phyloP scores from a whole-genome alignment of 352 stramenopile species.

The Bremia lactucae region DNA sequence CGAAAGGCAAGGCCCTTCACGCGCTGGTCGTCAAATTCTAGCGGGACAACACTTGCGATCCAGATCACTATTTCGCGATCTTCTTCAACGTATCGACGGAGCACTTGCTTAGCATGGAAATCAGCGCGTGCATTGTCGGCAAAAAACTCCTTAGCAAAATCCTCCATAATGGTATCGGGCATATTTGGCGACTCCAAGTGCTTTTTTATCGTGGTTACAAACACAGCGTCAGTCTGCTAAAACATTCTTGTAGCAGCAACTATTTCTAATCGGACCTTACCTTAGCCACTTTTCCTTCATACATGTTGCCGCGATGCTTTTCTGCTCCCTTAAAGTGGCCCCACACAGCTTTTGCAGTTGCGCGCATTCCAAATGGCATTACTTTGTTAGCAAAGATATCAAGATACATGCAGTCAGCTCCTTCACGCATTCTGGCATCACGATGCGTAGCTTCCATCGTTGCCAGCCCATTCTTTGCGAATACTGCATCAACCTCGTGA shows the following conservation, averaged over 20 bases:
- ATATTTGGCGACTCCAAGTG: constrained; percentile 24
- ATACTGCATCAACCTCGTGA: constrained; percentile 26
- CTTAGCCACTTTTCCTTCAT: constrained; percentile 31
- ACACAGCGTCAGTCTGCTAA: constrained; percentile 2
- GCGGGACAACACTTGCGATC: constrained; percentile 27
- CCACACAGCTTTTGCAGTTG: constrained; percentile 30
- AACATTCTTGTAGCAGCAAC: neutral
- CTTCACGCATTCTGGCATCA: constrained; percentile 30
- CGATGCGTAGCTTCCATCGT: constrained; percentile 29
- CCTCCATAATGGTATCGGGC: constrained; percentile 30
- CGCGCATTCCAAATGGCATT: constrained; percentile 32
- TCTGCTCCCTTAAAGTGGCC: constrained; percentile 32
- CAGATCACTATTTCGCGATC: constrained; percentile 37
- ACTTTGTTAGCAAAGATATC: constrained; percentile 37
- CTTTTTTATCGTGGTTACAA: constrained; percentile 17
- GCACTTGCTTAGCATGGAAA: constrained; percentile 28
- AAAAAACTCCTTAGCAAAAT: constrained; percentile 28
- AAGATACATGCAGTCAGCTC: constrained; percentile 29
- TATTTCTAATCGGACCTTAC: constrained; percentile 4
- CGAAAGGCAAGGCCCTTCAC: constrained; percentile 30
- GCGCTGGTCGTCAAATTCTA: constrained; percentile 31
- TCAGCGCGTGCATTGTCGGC: constrained; percentile 29
- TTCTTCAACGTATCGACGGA: constrained; percentile 27
- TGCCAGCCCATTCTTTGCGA: constrained; percentile 24
- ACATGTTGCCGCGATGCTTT: constrained; percentile 32